Conservation (phyloP, 1,284 basidiomycete species). For the Cutaneotrichosporon curvatum region DNA sequence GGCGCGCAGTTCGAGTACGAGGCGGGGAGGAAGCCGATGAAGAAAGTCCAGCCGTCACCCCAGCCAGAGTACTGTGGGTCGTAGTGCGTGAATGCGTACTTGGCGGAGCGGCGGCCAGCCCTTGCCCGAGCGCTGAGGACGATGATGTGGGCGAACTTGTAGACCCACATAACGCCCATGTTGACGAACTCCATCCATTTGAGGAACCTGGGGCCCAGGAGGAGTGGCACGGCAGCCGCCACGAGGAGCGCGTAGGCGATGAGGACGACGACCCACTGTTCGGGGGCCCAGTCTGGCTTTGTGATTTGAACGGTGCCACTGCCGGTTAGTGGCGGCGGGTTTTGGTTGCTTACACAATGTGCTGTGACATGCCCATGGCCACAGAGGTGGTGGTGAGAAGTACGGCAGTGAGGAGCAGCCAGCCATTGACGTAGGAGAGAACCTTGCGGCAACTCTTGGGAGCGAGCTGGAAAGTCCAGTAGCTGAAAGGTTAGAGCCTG, state of each 20-base stretch:
- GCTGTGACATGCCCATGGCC: constrained; percentile 12
- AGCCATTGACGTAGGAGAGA: constrained; percentile 16
- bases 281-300: constrained; percentile 11
- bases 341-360: constrained; percentile 3
- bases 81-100: constrained; percentile 16
- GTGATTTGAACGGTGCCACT: constrained; percentile 11
- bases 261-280: constrained; percentile 11
- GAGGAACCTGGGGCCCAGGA: constrained; percentile 6
- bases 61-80: constrained; percentile 11
- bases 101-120: constrained; percentile 11
- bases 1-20: constrained; percentile 11
- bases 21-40: constrained; percentile 15
- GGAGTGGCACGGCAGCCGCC: constrained; percentile 7
- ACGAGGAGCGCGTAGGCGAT: constrained; percentile 11
- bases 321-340: too few species aligned
- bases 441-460: constrained; percentile 8
- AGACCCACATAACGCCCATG: constrained; percentile 9
- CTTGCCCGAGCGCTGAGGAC: constrained; percentile 10
- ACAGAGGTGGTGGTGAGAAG: constrained; percentile 10
- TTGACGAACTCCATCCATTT: constrained; percentile 7
- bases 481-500: constrained; percentile 4
- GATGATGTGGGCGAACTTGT: constrained; percentile 11
- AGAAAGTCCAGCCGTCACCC: constrained; percentile 15
- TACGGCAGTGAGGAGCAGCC: constrained; percentile 14
- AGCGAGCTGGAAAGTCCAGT: constrained; percentile 17